Base-by-base conservation (phyloP, 2,329 filamentous ascomycete species). In the Ophiosphaerella herpotricha region DNA sequence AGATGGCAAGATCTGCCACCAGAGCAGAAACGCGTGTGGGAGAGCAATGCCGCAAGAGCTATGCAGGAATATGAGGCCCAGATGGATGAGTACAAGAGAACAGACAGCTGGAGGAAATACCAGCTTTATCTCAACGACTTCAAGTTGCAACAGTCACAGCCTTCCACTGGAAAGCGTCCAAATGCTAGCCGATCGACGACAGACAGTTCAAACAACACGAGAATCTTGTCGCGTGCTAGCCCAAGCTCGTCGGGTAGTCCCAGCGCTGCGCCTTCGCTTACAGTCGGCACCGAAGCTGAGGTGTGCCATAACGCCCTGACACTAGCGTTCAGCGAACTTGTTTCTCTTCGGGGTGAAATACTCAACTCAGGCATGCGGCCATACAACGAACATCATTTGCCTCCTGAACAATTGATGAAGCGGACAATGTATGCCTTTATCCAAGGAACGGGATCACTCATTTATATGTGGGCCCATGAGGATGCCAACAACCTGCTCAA, bases 61-160 rank as follows among this genome's bases (percentile, higher is more conserved):
- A 68, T 73, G 66, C 70, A 74, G 41, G 70, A 71, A 48, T 74
- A 68, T 16, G 71, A 74, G 45, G 58, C 61, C 4, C 67, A 70
- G 32, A 73, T 75, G 69, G 72, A 75, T 43, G 64, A 70, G 40
- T 75, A 75, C 54, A 73, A 72, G 46, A 71, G 66, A 32, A 75
- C 70, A 0, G 68, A 72, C 13, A 64, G 55, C 26, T 74, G 70
- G 64, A 67, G 65, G 38, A 68, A 64, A 41, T 70, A 75, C 33
- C 71, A 74, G 39, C 45, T 45, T 16, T 75, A 74, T 35, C 53
- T 75, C 41, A 62, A 60, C 21, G 63, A 68, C 14, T 75, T 75
- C 60, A 72, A 58, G 35, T 43, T 58, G 9, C 63, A 70, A 18
- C 69, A 72, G 39, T 43, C 57, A 3, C 57, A 56, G 39, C 36